Base-by-base conservation (phyloP, 2,329 filamentous ascomycete species). In the Coleophoma eucalyptorum region DNA sequence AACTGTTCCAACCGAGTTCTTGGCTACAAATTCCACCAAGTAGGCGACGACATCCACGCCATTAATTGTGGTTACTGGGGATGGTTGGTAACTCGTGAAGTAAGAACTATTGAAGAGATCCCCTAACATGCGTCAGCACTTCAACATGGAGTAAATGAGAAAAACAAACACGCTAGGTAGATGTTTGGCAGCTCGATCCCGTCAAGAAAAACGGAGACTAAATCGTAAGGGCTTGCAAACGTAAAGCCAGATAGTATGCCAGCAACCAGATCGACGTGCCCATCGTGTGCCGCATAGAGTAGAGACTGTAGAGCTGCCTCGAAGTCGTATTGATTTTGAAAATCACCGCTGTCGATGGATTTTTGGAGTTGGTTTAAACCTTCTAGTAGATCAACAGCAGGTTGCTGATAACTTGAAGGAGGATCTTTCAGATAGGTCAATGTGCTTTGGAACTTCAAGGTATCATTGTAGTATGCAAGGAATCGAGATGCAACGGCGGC, bases 151-250 rank as follows among this genome's bases (percentile, higher is more conserved):
- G 11, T 21, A 4, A 15, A 7, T 13, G 8, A 15, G 11, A 12
- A 12, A n/a, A n/a, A 32, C 10, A 15, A n/a, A 44, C 59, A 52
- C 16, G 54, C 48, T 6, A 67, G 40, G 44, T 70, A 69, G 3
- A 68, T 59, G 41, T 68, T 62, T 1, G 70, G 70, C 5, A 64
- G 44, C 46, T 65, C 38, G 5, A 57, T 64, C 6, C 83, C 83
- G 61, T 87, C 81, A 2, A 66, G 52, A 0, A 81, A 86, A 4
- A 85, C 71, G 0, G 82, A 84, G 0, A 84, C 78, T 2, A 87
- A 60, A 48, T 71, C 68, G 56, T 77, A 64, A 19, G 68, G 67
- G 11, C 75, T 72, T 15, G 69, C 73, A 57, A 63, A 84, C 50
- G 58, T 71, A 65, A 83, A 83, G 0, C 76, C 70, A 15, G 48